Base-by-base conservation (phyloP, 2,329 filamentous ascomycete species). In the Aspergillus sp. region DNA sequence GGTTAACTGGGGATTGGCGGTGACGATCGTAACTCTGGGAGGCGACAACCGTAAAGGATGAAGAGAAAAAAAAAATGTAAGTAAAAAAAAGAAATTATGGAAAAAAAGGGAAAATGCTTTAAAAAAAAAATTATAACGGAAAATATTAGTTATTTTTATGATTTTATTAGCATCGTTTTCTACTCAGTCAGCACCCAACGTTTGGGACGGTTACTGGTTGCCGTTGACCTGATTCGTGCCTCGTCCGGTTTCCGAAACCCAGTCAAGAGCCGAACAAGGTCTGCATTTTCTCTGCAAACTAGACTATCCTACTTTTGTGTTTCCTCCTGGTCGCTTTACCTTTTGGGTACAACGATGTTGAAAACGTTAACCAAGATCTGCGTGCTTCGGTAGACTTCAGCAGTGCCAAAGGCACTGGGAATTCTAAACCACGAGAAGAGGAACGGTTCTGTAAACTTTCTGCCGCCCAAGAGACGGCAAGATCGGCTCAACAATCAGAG, bases 21-120 rank as follows among this genome's bases (percentile, higher is more conserved):
- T 66, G 66, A 65, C 65, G 65, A 68, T 68, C 66, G 32, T 60
- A 60, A 64, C 67, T 68, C 65, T 57, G 60, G 62, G 64, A 66
- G 66, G 67, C 58, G 61, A 66, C 60, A 60, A 63, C 54, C 47
- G 8, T 10, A 54, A 49, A 30, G 27, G 25, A 39, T 44, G 55
- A 62, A 44, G 58, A 30, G 38, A 21, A 36, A 48, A 57, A 62
- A 48, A 59, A 36, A 36, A 36, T 36, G 32, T 47, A 59, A 58
- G 57, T 61, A 52, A 48, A 36, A 36, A 32, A 30, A 32, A 27
- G 25, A 23, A 42, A 48, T 55, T 61, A 48, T 59, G 52, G 58
- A 60, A 62, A 59, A 38, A 30, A 49, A 30, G 11, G 13, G 17
- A 30, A 10, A 30, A 17, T 17, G 25, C 23, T 25, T 17, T 27